Base-by-base conservation (phyloP, 2,329 filamentous ascomycete genomes). In the Verticillium dahliae region DNA sequence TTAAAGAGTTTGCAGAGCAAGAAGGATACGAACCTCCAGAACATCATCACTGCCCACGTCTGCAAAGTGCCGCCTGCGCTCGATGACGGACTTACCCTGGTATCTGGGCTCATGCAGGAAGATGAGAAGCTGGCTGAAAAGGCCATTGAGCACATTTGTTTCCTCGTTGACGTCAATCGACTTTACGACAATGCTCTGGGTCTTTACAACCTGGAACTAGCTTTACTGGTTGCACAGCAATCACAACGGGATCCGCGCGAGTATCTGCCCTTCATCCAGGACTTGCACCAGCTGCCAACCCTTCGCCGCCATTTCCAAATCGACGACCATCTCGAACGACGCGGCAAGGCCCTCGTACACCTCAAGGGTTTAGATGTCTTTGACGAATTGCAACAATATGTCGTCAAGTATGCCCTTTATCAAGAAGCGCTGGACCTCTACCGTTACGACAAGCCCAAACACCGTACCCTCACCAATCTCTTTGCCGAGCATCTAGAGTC, bases 101-200 rank as follows among this genome's bases (percentile, higher is more conserved):
- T 98, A 38, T 89, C 91, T 4, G 83, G 87, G 60, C 78, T 99
- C 39, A 84, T 87, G 80, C 81, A 84, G 61, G 83, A 89, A 66
- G 85, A 90, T 58, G 80, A 86, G 52, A 83, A 87, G 59, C 81
- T 93, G 66, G 91, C 92, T 0, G 94, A 98, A 67, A 89, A 89
- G 73, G 94, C 94, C 0, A 89, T 97, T 27, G 92, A 97, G 72
- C 95, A 99, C 70, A 97, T 99, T 63, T 98, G 92, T 80, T 99
- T 99, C 80, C 83, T 99, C 52, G 91, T 93, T 0, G 95, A 99
- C 74, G 90, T 96, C 56, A 96, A 97, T 73, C 87, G 88, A 45
- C 84, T 99, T 0, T 99, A 97, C 69, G 91, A 97, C 64, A 88
- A 93, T 63, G 91, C 95, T 0, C 81, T 99, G 1, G 93, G 93